phyloP scores from a whole-genome alignment of 2,329 filamentous ascomycete genomes.

The Colletotrichum sp. region DNA sequence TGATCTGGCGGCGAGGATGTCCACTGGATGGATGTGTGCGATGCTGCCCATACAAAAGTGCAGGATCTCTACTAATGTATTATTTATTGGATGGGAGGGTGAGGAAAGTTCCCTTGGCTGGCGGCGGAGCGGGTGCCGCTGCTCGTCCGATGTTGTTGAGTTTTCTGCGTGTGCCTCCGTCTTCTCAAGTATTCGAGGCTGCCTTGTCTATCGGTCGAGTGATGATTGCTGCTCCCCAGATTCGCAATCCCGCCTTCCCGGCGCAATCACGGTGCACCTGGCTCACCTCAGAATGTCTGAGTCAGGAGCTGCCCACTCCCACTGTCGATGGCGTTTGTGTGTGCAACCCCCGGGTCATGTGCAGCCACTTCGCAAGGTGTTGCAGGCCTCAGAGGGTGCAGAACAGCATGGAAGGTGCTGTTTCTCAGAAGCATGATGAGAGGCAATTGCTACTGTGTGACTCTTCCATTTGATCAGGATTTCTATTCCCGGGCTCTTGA shows the following conservation, averaged over 20 bases:
- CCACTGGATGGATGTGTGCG: neutral
- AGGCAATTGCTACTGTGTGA: neutral
- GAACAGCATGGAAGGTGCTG: constrained; percentile 14
- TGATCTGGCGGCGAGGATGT: neutral
- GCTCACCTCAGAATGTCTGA: neutral
- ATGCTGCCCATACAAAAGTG: neutral
- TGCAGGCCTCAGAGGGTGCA: neutral
- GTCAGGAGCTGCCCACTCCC: constrained; percentile 3
- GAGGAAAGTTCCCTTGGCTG: neutral
- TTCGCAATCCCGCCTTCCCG: neutral
- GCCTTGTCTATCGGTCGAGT: neutral
- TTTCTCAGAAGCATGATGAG: neutral
- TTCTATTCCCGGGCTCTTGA: neutral
- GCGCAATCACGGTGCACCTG: neutral
- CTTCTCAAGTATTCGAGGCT: neutral
- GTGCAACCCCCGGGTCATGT: constrained; percentile 1
- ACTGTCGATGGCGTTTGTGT: neutral
- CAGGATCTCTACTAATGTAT: neutral
- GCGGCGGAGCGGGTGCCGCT: neutral
- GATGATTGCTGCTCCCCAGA: neutral
- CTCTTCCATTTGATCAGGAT: neutral
- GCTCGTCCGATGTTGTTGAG: neutral
- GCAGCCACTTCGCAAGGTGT: neutral
- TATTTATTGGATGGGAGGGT: neutral
- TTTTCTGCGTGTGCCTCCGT: neutral